Evolutionary conservation across 1,139 yeast species (phyloP).

Genomic region (Sugiyamaella xylanicola): DNA sequence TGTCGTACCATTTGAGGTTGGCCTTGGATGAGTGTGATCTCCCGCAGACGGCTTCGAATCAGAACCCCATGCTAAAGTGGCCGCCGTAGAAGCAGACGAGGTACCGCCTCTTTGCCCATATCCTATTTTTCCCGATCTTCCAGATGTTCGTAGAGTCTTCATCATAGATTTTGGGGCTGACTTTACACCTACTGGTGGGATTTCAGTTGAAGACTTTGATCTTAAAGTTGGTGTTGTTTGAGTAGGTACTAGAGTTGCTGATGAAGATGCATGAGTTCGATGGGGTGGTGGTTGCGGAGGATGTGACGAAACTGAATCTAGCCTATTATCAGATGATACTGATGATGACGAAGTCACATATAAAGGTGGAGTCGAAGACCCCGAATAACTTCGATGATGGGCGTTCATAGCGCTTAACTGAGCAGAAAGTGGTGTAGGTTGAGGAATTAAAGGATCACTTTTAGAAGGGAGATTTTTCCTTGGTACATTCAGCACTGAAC

Average conservation of each 20-base stretch:
- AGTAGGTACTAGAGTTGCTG: constrained; percentile 11
- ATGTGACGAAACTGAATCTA: constrained; percentile 8
- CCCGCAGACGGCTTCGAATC: constrained; percentile 2
- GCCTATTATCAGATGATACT: not conserved
- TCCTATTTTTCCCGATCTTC: constrained; percentile 28
- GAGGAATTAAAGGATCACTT: constrained; percentile 17
- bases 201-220: constrained; percentile 21
- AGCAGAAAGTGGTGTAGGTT: not conserved
- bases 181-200: constrained; percentile 12
- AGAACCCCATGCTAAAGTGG: constrained; percentile 34
- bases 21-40: not conserved
- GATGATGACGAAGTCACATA: constrained; percentile 11
- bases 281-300: constrained; percentile 18
- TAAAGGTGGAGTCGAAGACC: constrained; percentile 8
- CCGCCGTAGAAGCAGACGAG: constrained; percentile 35
- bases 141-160: constrained; percentile 30
- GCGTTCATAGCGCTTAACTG: constrained; percentile 4
- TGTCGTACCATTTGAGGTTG: not conserved
- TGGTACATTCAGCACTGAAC: constrained; percentile 12
- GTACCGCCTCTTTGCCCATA: constrained; percentile 27
- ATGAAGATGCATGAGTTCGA: constrained; percentile 10
- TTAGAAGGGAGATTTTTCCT: constrained; percentile 19
- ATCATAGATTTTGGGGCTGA: constrained; percentile 27
- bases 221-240: constrained; percentile 17
- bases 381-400: constrained; percentile 2